Base-by-base conservation (phyloP, 192 early-diverging fungal genomes). In the Helicostylum pulchrum region DNA sequence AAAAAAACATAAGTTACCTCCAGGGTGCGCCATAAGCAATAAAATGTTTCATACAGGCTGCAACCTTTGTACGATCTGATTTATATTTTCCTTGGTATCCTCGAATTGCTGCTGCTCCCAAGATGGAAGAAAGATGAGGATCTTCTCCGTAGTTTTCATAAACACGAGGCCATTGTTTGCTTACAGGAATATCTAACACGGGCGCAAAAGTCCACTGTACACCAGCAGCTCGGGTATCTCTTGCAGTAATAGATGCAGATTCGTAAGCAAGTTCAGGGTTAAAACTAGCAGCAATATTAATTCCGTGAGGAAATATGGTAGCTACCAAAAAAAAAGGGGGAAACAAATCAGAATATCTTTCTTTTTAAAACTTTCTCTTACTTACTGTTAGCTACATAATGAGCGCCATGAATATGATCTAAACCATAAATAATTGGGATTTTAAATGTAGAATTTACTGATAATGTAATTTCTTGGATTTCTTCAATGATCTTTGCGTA, bases 81-180 rank as follows among this genome's bases (percentile, higher is more conserved):
- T 85, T 86, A 70, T 88, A 88, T 67, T 88, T 76, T 20, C 86
- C 86, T 61, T 88, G 86, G n/a, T 83, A 76, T 6, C 86, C 86
- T 53, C 70, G 71, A 12, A 85, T 73, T 0, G 80, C 68, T 10
- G 83, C 79, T 20, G 49, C 47, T 2, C 78, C 78, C 84, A 88
- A 83, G 53, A 67, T 53, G 0, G 79, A 74, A 4, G 73, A 70
- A 30, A 88, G 66, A 65, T 77, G 70, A 15, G 86, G 84, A 54
- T 88, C 87, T 39, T 84, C 83, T 45, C 83, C 83, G 62, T 56
- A 72, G 53, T 72, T 66, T 47, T 84, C 80, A 62, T 82, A 84
- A 11, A 70, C 72, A 20, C 83, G 74, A 7, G 81, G 72, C 83
- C 83, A 87, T 50, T 81, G 76, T 74, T 87, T 87, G 63, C 84